Conservation (phyloP, 1,284 basidiomycete genomes). For the Cryptococcus depauperatus region DNA sequence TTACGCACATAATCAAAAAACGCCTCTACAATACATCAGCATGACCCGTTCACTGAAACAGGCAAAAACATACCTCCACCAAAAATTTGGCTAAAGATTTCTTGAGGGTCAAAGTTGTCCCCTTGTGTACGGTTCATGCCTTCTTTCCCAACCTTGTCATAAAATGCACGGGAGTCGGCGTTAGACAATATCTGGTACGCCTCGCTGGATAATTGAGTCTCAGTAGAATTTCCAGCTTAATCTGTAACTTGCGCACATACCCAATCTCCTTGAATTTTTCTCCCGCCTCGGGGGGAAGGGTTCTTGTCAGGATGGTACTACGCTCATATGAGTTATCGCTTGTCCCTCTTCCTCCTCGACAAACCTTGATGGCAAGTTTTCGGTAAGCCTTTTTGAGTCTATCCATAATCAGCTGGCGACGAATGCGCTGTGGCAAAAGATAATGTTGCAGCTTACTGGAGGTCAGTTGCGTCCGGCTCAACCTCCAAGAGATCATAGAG, state of each 20-base stretch:
- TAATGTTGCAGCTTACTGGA: constrained; percentile 31
- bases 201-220: constrained; percentile 53
- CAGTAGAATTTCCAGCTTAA: not conserved
- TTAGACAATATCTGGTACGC: constrained; percentile 83
- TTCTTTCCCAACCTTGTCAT: constrained; percentile 85
- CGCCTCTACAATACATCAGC: constrained; percentile 26
- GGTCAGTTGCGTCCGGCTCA: constrained; percentile 37
- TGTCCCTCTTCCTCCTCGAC: too few relatives aligned
- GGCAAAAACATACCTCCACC: constrained; percentile 63
- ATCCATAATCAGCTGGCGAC: not conserved
- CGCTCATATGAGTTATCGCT: not conserved
- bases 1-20: constrained; percentile 65
- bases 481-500: constrained; percentile 44
- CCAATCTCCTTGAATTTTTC: constrained; percentile 92
- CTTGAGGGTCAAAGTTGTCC: constrained; percentile 63
- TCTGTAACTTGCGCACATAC: constrained; percentile 48
- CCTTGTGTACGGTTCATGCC: constrained; percentile 39
- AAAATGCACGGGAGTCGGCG: constrained; percentile 75
- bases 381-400: constrained; percentile 89
- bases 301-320: constrained; percentile 95
- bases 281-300: constrained; percentile 71
- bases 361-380: constrained; percentile 88
- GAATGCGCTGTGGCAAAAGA: too few relatives aligned
- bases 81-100: constrained; percentile 86
- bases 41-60: not conserved